These are phyloP conservation scores for Lipomyces starkeyi DNA, from an alignment of 805 yeast genomes.

Conservation along the genomic window DNA sequence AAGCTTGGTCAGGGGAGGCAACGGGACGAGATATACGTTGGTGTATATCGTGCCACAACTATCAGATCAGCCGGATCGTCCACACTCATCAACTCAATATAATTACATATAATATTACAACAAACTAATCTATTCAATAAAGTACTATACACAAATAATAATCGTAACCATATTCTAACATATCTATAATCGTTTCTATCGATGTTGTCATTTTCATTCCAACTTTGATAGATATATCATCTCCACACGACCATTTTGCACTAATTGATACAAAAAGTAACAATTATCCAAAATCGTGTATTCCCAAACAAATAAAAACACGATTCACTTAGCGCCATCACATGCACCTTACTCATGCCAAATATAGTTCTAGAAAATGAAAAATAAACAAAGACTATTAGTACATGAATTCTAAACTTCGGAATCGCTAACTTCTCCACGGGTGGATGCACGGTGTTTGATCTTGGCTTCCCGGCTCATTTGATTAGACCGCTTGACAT, in stretches of 20 bases:
- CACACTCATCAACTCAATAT: too few species aligned
- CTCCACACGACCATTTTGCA: background rate
- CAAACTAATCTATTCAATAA: background rate
- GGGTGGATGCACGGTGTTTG: background rate
- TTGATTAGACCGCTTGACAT: conserved; percentile 67
- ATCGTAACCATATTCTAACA: background rate
- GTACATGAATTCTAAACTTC: background rate
- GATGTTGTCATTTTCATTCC: background rate
- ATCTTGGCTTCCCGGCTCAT: conserved; percentile 52
- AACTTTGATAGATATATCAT: background rate
- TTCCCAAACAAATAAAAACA: background rate
- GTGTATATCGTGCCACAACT: background rate
- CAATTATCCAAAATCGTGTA: conserved; percentile 1
- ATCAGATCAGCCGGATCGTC: too few species aligned
- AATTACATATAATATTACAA: too few species aligned
- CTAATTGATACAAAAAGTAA: background rate
- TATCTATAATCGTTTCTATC: background rate
- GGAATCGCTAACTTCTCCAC: background rate
- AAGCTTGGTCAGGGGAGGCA: background rate
- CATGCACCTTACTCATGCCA: background rate
- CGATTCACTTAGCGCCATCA: background rate
- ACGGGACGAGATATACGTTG: background rate
- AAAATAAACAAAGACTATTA: background rate
- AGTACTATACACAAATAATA: background rate
- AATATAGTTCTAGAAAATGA: background rate